Base-by-base conservation (phyloP, 2,329 filamentous ascomycete genomes). In the Xylaria sp. region DNA sequence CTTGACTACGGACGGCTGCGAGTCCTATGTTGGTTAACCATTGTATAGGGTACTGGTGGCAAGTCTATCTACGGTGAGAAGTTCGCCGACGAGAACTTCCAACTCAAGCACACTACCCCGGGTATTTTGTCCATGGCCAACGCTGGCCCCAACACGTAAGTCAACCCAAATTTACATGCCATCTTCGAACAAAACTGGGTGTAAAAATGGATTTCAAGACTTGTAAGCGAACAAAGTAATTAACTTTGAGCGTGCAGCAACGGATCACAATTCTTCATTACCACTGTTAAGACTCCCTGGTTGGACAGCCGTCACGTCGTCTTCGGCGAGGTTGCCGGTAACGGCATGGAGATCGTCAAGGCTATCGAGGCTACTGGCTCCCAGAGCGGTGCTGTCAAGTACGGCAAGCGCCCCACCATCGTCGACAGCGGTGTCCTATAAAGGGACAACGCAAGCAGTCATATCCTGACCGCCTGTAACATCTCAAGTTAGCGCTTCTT, bases 221-320 rank as follows among this genome's bases (percentile, higher is more conserved):
- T 10, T 30, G 1, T 18, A 18, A 56, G 18, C 8, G 41, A 58
- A 34, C 23, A 56, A 45, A 3, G 28, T 25, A 12, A 45, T 32
- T 72, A 50, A 72, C 59, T 23, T 23, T 45, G 13, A 28, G 9
- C 28, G 30, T 83, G 83, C 71, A 97, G 96, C 81, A 99, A 99
- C 84, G 96, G 96, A 77, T 97, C 93, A 60, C 95, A 98, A 83
- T 98, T 98, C 88, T 98, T 98, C 87, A 85, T 98, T 80, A 98
- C 95, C 77, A 98, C 95, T 65, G 93, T 97, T 59, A 87, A 90
- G 68, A 98, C 96, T 69, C 90, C 90, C 64, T 97, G 97, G 87
- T 86, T 96, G 75, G 87, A 96, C 80, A 89, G 88, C 78, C 91
- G 91, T 81, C 93, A 96, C 86, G 91, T 94, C 81, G 92, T 94